These are phyloP conservation scores for Elsinoe australis DNA, from an alignment of 2,329 filamentous ascomycete species.

Conservation along the genomic window DNA sequence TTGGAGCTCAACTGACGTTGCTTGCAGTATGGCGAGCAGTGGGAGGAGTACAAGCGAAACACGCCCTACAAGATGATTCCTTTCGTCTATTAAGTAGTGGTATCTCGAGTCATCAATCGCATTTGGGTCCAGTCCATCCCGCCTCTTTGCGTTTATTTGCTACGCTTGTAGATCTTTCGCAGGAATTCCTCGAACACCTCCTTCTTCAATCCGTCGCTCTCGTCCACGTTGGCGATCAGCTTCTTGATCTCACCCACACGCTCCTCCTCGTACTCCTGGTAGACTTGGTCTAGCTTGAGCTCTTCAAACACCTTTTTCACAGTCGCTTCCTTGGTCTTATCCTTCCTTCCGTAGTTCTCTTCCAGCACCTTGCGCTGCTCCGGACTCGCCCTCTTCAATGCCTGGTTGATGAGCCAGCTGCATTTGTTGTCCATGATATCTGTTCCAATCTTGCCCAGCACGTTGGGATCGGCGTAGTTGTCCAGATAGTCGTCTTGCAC, in stretches of 20 bases:
- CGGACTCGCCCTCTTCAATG: constrained; percentile 67
- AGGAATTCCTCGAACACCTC: constrained; percentile 83
- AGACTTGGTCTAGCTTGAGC: constrained; percentile 72
- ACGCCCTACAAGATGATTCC: constrained; percentile 37
- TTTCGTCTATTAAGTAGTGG: constrained; percentile 26
- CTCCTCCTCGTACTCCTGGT: constrained; percentile 84
- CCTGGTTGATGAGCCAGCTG: constrained; percentile 96
- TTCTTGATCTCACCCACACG: constrained; percentile 66
- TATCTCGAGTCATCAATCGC: constrained; percentile 15
- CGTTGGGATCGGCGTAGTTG: constrained; percentile 85
- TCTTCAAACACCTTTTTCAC: constrained; percentile 88
- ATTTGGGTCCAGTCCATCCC: constrained; percentile 14
- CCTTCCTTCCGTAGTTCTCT: constrained; percentile 89
- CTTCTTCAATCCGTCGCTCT: constrained; percentile 83
- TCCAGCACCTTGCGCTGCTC: constrained; percentile 85
- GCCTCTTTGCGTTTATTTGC: constrained; percentile 57
- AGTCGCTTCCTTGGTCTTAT: constrained; percentile 69
- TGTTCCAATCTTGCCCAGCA: constrained; percentile 97
- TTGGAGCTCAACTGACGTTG: constrained; percentile 5
- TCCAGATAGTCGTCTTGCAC: constrained; percentile 98
- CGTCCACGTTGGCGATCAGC: constrained; percentile 73
- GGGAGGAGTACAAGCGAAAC: constrained; percentile 32
- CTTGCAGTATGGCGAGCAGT: constrained; percentile 35
- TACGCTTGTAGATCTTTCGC: constrained; percentile 95
- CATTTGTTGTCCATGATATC: constrained; percentile 99